phyloP scores from a whole-genome alignment of 768 basidiomycete species.

The Calvatia gigantea region DNA sequence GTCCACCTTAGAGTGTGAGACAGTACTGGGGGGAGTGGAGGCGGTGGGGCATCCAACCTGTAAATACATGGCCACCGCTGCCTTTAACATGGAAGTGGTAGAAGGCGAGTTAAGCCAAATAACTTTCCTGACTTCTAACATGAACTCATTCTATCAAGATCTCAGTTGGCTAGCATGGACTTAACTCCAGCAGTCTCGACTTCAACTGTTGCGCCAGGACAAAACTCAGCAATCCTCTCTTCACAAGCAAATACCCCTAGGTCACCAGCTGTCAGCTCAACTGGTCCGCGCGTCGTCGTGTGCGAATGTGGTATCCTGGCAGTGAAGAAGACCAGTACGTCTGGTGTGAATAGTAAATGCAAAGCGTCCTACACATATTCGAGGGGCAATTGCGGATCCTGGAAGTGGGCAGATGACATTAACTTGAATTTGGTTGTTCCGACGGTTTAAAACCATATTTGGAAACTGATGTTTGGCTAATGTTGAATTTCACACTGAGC shows the following conservation, averaged over 20 bases:
- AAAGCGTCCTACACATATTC: constrained; percentile 25
- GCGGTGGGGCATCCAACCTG: constrained; percentile 2
- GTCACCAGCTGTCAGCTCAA: background rate
- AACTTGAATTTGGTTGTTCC: constrained; percentile 19
- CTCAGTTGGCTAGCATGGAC: background rate
- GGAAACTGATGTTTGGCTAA: no score
- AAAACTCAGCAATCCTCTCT: background rate
- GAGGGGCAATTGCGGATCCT: constrained; percentile 23
- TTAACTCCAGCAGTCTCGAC: background rate
- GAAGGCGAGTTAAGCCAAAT: constrained; percentile 10
- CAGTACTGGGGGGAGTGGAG: constrained; percentile 40
- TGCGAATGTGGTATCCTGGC: constrained; percentile 62
- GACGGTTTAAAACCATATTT: no score
- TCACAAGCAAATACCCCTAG: constrained; percentile 9
- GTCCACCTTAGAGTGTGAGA: constrained; percentile 57
- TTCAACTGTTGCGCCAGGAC: background rate
- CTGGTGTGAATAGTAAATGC: constrained; percentile 18
- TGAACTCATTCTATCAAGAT: background rate
- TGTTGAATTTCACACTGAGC: no score
- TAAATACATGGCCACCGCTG: constrained; percentile 31
- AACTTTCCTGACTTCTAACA: background rate
- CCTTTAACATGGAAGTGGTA: constrained; percentile 33
- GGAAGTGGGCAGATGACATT: constrained; percentile 23
- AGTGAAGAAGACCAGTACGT: constrained; percentile 41
- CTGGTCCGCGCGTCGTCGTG: constrained; percentile 17